Conservation (phyloP, 768 basidiomycete species). For the Megacollybia marginata region DNA sequence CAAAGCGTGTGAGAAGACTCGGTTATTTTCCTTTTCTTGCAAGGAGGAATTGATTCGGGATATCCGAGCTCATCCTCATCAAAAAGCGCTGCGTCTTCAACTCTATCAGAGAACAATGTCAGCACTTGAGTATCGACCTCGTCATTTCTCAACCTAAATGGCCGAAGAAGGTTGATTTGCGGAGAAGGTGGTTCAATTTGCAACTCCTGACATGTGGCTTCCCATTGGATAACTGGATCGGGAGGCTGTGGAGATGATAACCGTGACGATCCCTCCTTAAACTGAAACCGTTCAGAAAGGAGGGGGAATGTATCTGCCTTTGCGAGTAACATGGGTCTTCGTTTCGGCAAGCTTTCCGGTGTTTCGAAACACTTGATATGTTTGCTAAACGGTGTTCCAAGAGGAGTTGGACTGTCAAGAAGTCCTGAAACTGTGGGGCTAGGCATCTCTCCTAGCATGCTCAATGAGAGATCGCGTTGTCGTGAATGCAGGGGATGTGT, state of each 20-base stretch:
- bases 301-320: constrained; percentile 2
- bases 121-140: too few species aligned
- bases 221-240: too few species aligned
- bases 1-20: too few species aligned
- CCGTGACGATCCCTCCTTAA: too few species aligned
- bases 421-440: constrained; percentile 13
- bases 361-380: constrained; percentile 13
- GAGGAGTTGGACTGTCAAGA: constrained; percentile 31
- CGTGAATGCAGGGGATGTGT: constrained; percentile 68
- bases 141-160: too few species aligned
- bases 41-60: constrained; percentile 29
- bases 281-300: too few species aligned
- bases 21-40: constrained; percentile 28
- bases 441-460: constrained; percentile 47
- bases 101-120: too few species aligned
- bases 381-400: constrained; percentile 19
- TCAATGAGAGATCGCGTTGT: constrained; percentile 56
- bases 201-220: too few species aligned
- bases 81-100: too few species aligned
- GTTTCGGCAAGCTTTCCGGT: constrained; percentile 23
- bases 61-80: neutral
- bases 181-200: too few species aligned
- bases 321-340: constrained; percentile 30
- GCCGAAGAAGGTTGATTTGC: too few species aligned
- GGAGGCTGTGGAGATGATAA: too few species aligned